These are phyloP conservation scores for Microsporum canis DNA, from an alignment of 2,329 filamentous ascomycete genomes.

Conservation along the genomic window DNA sequence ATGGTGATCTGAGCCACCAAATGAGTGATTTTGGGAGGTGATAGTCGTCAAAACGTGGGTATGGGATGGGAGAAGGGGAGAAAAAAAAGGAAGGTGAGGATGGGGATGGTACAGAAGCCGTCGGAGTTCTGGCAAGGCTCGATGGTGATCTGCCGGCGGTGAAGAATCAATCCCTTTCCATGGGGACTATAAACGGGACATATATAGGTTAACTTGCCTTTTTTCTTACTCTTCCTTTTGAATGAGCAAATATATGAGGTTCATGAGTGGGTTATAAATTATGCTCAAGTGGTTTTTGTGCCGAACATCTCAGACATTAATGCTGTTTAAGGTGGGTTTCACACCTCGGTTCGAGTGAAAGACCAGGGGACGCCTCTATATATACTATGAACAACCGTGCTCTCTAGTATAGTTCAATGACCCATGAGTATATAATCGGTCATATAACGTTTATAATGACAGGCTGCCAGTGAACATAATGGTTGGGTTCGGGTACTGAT, in stretches of 20 bases:
- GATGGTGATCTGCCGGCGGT: constrained; percentile 1
- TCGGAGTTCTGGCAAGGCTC: not conserved
- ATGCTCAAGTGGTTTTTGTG: not conserved
- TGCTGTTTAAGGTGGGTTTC: not conserved
- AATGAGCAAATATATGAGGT: not conserved
- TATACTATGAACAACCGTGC: not conserved
- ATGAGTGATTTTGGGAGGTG: not conserved
- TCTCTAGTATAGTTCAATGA: not conserved
- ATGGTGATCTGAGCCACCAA: not conserved
- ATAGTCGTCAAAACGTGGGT: constrained; percentile 3
- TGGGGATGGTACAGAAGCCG: not conserved
- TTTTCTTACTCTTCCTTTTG: not conserved
- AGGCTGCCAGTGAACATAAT: not conserved
- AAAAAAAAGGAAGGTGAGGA: not conserved
- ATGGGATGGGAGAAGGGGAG: not conserved
- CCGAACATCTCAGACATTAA: not conserved
- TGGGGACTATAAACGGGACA: not conserved
- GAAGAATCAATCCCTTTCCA: not conserved
- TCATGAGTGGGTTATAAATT: not conserved
- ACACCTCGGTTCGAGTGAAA: not conserved
- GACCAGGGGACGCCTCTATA: not conserved
- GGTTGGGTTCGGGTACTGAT: not conserved
- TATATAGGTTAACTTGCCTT: not conserved
- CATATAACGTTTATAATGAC: not conserved
- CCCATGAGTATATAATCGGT: not conserved